Evolutionary conservation across 352 stramenopile genomes (phyloP).

Genomic region (Pythium monospermum): DNA sequence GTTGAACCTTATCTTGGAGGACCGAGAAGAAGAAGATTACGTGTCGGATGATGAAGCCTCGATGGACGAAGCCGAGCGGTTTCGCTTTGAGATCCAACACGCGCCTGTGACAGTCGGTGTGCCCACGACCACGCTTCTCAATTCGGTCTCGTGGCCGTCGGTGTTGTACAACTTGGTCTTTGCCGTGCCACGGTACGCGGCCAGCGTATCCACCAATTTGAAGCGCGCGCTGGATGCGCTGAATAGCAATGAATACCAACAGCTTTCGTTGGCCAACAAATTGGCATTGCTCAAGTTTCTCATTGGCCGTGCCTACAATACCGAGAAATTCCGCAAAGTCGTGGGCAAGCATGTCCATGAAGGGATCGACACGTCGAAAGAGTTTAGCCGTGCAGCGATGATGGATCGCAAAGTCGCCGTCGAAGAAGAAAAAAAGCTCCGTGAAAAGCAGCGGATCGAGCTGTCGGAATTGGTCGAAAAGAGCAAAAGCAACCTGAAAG

Average conservation of each 20-base stretch:
- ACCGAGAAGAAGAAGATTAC: slow-evolving; percentile 83
- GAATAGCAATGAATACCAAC: slow-evolving; percentile 46
- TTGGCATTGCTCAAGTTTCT: slow-evolving; percentile 69
- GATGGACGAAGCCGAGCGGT: slow-evolving; percentile 77
- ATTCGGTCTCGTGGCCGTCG: slow-evolving; percentile 72
- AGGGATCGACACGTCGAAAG: slow-evolving; percentile 55
- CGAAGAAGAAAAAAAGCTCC: slow-evolving; percentile 79
- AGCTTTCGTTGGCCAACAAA: slow-evolving; percentile 55
- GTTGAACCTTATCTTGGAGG: slow-evolving; percentile 73
- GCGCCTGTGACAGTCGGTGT: slow-evolving; percentile 73
- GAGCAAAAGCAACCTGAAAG: slow-evolving; percentile 56
- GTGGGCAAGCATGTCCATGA: slow-evolving; percentile 57
- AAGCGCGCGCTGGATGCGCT: slow-evolving; percentile 42
- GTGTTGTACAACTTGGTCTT: slow-evolving; percentile 63
- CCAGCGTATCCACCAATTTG: slow-evolving; percentile 34
- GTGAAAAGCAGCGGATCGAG: slow-evolving; percentile 68
- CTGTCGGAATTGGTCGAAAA: slow-evolving; percentile 43
- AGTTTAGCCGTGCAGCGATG: slow-evolving; percentile 63
- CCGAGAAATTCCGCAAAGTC: slow-evolving; percentile 59
- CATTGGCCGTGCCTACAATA: slow-evolving; percentile 46
- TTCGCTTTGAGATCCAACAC: slow-evolving; percentile 77
- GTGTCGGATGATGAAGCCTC: slow-evolving; percentile 76
- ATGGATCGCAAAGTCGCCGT: slow-evolving; percentile 57
- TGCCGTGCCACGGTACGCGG: slow-evolving; percentile 65
- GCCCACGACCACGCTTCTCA: slow-evolving; percentile 76